Percentiles rank a stretch among this genome's conserved stretches.
These are phyloP conservation scores for Leptographium lundbergii DNA, from an alignment of 2,329 filamentous ascomycete species.

Conservation along the genomic window DNA sequence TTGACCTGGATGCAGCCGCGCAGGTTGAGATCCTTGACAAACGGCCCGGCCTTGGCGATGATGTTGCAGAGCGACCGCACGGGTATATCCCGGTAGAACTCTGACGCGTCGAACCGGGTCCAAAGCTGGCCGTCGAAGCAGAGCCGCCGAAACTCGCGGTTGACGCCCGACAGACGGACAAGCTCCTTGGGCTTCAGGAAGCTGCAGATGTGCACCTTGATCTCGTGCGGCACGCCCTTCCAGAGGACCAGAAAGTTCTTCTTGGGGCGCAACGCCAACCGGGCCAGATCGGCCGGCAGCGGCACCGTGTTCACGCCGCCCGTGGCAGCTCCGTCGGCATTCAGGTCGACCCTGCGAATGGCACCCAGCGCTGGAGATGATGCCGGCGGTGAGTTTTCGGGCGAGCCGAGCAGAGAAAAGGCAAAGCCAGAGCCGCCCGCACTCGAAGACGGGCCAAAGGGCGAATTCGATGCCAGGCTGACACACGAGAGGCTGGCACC, in stretches of 20 bases:
- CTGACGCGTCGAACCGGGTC: slow-evolving; percentile 70
- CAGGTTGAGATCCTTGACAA: slow-evolving; percentile 81
- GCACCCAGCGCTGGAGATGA: slow-evolving; percentile 23
- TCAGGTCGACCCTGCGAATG: slow-evolving; percentile 34
- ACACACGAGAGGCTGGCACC: slow-evolving; percentile 38
- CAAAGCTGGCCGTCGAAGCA: slow-evolving; percentile 95
- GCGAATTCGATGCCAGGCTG: slow-evolving; percentile 34
- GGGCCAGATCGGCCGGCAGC: slow-evolving; percentile 46
- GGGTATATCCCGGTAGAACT: slow-evolving; percentile 80
- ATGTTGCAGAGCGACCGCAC: slow-evolving; percentile 74
- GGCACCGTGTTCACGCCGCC: slow-evolving; percentile 35
- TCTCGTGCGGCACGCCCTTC: slow-evolving; percentile 68
- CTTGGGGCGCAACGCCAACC: slow-evolving; percentile 16
- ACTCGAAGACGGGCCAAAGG: slow-evolving; percentile 23
- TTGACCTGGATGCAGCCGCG: slow-evolving; percentile 82
- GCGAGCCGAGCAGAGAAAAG: slow-evolving; percentile 18
- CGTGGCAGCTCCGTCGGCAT: slow-evolving; percentile 27
- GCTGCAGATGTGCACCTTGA: slow-evolving; percentile 64
- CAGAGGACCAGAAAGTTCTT: slow-evolving; percentile 53
- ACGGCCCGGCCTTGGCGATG: slow-evolving; percentile 74
- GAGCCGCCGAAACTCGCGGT: slow-evolving; percentile 63
- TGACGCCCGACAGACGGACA: slow-evolving; percentile 64
- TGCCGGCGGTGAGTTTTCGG: slow-evolving; percentile 19
- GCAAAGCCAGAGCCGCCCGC: slow-evolving; percentile 12
- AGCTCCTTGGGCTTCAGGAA: slow-evolving; percentile 72